Evolutionary conservation across 106 monocot genomes (phyloP), one percentile per base, ranked within the genome.

Genomic region (Agapanthus africanus): DNA sequence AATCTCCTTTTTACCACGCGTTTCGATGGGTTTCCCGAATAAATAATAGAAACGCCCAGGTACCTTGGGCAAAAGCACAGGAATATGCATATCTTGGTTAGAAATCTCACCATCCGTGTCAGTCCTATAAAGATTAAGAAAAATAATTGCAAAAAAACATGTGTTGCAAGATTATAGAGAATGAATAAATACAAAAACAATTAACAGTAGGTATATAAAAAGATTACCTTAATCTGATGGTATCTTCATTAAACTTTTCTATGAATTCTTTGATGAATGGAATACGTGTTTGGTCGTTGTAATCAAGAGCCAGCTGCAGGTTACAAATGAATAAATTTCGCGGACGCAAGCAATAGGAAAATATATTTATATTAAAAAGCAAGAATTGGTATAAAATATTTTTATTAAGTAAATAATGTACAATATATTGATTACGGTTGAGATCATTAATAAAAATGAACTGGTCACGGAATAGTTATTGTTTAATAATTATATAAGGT

Each of bases 41-140:
- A 92, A 52, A 74, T 85, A 99, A 69, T 99, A 92, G n/a, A 92
- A 89, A 9, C 97, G 92, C 0, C 97, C 97, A 13, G 97, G 97
- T 46, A 92, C 26, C 38, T 93, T 99, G 0, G 97, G 92, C 27
- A 90, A 54, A 56, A 92, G 39, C 4, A 71, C 73, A 25, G 97
- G 97, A 38, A 90, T 0, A 74, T 82, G 63, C 2, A 99, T 1
- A 0, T 85, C 72, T 77, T 99, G 97, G 18, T 92, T 64, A 0
- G 84, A 68, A 35, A 85, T 19, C 47, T 89, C 89, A 31, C 90
- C 89, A 37, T 72, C 69, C 11, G 59, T 28, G 49, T 81, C 80
- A 44, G 40, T 40, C 79, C 92, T 99, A 28, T 31, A 74, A 73
- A 3, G 37, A 28, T 10, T 2, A 38, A 37, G 31, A n/a, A 67